phyloP scores from a whole-genome alignment of 345 rosid species.

The Eucalyptus sp. region DNA sequence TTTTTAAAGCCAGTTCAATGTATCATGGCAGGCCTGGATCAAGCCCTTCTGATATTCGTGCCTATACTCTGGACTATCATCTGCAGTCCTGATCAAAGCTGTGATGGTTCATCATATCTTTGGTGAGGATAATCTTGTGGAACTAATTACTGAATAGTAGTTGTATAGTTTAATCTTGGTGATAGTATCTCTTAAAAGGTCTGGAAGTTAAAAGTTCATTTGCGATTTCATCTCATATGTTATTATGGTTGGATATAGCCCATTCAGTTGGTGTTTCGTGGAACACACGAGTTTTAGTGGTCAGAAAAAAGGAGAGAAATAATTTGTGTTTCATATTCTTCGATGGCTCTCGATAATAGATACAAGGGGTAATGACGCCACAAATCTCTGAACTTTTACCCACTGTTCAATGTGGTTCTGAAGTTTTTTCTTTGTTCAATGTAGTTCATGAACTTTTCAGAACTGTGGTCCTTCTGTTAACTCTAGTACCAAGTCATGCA shows the following conservation, averaged over 20 bases:
- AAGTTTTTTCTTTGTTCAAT: neutral
- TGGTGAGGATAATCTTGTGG: neutral
- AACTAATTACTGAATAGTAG: neutral
- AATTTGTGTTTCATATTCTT: neutral
- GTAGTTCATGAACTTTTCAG: neutral
- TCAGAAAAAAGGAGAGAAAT: neutral
- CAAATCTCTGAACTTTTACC: neutral
- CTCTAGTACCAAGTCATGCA: neutral
- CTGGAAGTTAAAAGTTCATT: neutral
- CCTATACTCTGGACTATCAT: constrained; percentile 73
- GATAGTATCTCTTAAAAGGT: neutral
- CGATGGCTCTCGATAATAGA: neutral
- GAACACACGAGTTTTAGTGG: neutral
- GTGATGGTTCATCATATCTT: neutral
- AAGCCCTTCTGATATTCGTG: constrained; percentile 76
- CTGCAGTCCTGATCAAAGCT: constrained; percentile 34
- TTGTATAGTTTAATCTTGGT: neutral
- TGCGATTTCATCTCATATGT: neutral
- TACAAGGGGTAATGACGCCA: neutral
- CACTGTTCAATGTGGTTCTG: neutral
- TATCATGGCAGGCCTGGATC: constrained; percentile 71
- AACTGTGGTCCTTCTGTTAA: neutral
- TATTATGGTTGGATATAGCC: neutral
- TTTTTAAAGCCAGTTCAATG: neutral
- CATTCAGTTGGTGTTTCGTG: neutral